Evolutionary conservation across 129 eudicot species (phyloP).

Genomic region (Flaveria brownii): DNA sequence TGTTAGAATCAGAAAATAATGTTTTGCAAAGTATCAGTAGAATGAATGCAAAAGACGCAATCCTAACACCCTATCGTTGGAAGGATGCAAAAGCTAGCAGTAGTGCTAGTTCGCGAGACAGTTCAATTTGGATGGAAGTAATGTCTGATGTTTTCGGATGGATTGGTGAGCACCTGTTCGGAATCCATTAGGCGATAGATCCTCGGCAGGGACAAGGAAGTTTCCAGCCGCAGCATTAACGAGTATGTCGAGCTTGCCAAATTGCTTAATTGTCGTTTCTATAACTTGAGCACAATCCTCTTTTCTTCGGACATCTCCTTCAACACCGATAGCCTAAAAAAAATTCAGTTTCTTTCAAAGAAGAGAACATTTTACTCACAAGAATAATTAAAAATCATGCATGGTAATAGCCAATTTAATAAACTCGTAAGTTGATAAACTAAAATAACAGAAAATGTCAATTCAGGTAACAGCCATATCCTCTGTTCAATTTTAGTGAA

Average conservation of each 20-base stretch:
- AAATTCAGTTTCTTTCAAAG: not conserved
- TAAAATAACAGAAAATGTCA: too few species aligned
- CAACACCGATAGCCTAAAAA: constrained; percentile 47
- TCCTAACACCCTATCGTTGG: too few species aligned
- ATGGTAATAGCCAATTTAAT: too few species aligned
- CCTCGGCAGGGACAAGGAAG: constrained; percentile 51
- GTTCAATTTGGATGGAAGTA: too few species aligned
- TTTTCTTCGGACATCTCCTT: constrained; percentile 54
- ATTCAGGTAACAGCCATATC: too few species aligned
- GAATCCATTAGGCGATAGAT: constrained; percentile 50
- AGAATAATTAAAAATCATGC: not conserved
- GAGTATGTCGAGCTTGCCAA: constrained; percentile 55
- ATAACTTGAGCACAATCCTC: constrained; percentile 43
- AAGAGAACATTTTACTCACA: not conserved
- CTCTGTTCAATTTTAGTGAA: too few species aligned
- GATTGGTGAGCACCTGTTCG: constrained; percentile 35
- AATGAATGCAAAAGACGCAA: too few species aligned
- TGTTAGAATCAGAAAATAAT: too few species aligned
- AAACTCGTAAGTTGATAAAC: too few species aligned
- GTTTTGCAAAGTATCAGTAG: too few species aligned
- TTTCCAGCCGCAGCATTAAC: constrained; percentile 62
- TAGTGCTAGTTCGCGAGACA: too few species aligned
- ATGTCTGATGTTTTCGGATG: not conserved
- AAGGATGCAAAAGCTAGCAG: too few species aligned
- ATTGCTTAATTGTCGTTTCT: constrained; percentile 44